Conservation (phyloP, 805 yeast species). For the Candida suzukii region DNA sequence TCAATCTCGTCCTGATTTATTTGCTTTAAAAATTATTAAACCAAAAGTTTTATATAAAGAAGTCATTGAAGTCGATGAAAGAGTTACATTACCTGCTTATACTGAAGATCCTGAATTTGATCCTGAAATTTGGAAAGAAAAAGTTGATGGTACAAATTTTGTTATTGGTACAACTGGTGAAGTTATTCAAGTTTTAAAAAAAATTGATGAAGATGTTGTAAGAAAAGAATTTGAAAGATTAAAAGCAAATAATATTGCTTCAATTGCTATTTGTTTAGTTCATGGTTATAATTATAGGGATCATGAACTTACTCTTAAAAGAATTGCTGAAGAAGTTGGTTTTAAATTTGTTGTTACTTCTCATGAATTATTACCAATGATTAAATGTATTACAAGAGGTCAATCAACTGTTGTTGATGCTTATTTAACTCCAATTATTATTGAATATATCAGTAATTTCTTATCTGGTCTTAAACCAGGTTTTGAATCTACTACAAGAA, state of each 20-base stretch:
- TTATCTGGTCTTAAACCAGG: slow-evolving; percentile 23
- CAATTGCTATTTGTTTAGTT: slow-evolving; percentile 29
- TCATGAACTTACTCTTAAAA: slow-evolving; percentile 26
- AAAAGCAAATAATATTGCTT: slow-evolving; percentile 14
- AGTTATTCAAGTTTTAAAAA: slow-evolving; percentile 26
- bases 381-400: slow-evolving; percentile 28
- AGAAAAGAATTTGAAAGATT: slow-evolving; percentile 6
- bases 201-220: slow-evolving; percentile 21
- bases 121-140: not conserved
- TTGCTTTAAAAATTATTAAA: slow-evolving; percentile 35
- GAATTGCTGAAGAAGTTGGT: slow-evolving; percentile 33
- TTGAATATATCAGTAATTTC: slow-evolving; percentile 28
- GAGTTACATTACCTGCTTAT: slow-evolving; percentile 33
- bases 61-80: slow-evolving; percentile 37
- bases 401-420: slow-evolving; percentile 33
- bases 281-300: slow-evolving; percentile 29
- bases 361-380: slow-evolving; percentile 26
- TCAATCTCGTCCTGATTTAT: slow-evolving; percentile 38
- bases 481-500: slow-evolving; percentile 20
- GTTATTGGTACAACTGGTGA: slow-evolving; percentile 31
- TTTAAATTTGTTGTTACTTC: slow-evolving; percentile 33
- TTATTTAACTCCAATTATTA: slow-evolving; percentile 30
- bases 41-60: slow-evolving; percentile 32
- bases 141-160: slow-evolving; percentile 11
- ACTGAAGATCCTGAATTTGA: slow-evolving; percentile 27